Conservation (phyloP, 345 rosid genomes). For the Kandelia obovata region DNA sequence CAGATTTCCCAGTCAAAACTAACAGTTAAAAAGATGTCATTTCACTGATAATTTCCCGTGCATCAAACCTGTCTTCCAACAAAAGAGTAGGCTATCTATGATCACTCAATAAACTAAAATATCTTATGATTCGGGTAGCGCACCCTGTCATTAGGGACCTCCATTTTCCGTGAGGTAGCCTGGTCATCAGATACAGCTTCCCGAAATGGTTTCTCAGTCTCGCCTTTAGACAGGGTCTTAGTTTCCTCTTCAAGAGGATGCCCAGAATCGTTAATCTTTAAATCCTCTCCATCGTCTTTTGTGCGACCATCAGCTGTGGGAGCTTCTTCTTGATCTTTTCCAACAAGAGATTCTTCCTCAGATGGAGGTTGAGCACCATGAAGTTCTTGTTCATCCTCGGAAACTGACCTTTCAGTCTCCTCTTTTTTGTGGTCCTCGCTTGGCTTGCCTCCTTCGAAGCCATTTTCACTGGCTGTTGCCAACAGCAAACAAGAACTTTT, state of each 20-base stretch:
- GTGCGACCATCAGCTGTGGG: not conserved
- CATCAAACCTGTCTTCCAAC: not conserved
- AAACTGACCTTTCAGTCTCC: slow-evolving; percentile 18
- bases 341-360: not conserved
- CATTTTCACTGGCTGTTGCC: slow-evolving; percentile 40
- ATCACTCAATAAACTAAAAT: not conserved
- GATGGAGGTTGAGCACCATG: slow-evolving; percentile 7
- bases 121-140: too few relatives aligned
- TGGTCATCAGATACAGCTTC: slow-evolving; percentile 24
- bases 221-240: slow-evolving; percentile 23
- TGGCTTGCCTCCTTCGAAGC: slow-evolving; percentile 27
- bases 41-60: not conserved
- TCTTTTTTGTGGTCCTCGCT: slow-evolving; percentile 20
- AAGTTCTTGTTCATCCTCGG: slow-evolving; percentile 23
- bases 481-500: slow-evolving; percentile 3
- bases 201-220: slow-evolving; percentile 10
- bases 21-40: not conserved
- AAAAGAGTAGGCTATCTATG: not conserved
- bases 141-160: slow-evolving; percentile 89
- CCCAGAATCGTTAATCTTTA: slow-evolving; percentile 13
- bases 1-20: not conserved
- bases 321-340: not conserved
- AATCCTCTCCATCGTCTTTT: not conserved
- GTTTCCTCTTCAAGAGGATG: slow-evolving; percentile 25
- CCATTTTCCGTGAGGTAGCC: slow-evolving; percentile 49